A percentile compares a stretch with the other conserved stretches of the same genome.
Conservation (phyloP, 768 basidiomycete genomes). For the Agrocybe chaxingu region DNA sequence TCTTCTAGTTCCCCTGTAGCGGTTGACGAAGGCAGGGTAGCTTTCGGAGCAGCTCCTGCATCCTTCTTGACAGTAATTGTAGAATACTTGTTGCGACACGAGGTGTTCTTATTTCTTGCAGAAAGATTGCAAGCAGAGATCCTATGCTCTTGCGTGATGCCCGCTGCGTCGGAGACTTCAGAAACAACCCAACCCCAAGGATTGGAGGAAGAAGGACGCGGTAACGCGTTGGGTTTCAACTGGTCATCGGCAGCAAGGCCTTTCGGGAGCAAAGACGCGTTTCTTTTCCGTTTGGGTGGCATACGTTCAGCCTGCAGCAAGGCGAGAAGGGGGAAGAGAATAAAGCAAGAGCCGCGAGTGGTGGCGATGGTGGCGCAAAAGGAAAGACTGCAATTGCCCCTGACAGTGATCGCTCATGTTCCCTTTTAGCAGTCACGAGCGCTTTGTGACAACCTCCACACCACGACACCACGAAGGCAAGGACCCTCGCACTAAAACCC, state of each 20-base stretch:
- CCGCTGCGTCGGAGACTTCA: slow-evolving; percentile 49
- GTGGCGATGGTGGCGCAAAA: neutral
- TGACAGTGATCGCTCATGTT: neutral
- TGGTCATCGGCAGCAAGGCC: slow-evolving; percentile 62
- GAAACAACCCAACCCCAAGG: slow-evolving; percentile 84
- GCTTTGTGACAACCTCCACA: neutral
- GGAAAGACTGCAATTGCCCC: neutral
- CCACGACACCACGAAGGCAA: neutral
- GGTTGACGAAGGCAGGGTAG: slow-evolving; percentile 8
- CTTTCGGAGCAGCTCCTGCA: slow-evolving; percentile 2
- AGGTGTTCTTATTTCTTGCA: slow-evolving; percentile 40
- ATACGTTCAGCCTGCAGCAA: slow-evolving; percentile 27
- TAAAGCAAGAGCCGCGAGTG: neutral
- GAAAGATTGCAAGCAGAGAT: slow-evolving; percentile 69
- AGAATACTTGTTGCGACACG: slow-evolving; percentile 58
- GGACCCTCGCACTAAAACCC: too few species aligned
- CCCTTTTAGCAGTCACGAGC: neutral
- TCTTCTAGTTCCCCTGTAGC: slow-evolving; percentile 46
- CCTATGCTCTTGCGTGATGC: slow-evolving; percentile 68
- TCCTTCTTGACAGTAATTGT: neutral
- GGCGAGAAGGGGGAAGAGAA: slow-evolving; percentile 4
- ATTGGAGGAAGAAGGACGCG: slow-evolving; percentile 34
- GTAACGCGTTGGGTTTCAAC: slow-evolving; percentile 54
- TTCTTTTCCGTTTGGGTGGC: slow-evolving; percentile 60
- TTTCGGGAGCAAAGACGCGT: slow-evolving; percentile 38